These are phyloP conservation scores for Scedosporium minutisporum DNA, from an alignment of 2,329 filamentous ascomycete genomes.

Conservation along the genomic window DNA sequence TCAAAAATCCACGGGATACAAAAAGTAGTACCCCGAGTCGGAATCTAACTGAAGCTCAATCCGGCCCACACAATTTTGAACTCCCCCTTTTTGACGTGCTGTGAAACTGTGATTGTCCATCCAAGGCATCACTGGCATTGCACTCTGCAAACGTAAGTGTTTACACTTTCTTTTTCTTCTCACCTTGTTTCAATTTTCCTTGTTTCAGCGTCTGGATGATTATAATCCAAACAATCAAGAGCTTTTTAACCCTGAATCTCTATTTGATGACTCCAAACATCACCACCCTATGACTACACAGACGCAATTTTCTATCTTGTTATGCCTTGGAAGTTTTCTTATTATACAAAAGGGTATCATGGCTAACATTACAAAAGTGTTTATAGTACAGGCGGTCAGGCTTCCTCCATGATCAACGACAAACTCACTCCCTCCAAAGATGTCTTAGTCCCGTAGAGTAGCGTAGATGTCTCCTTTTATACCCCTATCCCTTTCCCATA, in stretches of 20 bases:
- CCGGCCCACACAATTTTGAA: neutral
- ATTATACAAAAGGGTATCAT: constrained; percentile 22
- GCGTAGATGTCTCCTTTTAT: too few species aligned
- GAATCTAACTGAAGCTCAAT: constrained; percentile 2
- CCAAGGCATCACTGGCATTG: neutral
- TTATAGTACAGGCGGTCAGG: neutral
- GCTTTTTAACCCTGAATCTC: constrained; percentile 60
- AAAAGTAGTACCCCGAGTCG: neutral
- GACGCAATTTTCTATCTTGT: constrained; percentile 7
- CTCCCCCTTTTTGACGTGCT: neutral
- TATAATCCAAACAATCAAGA: constrained; percentile 45
- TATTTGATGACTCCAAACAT: constrained; percentile 45
- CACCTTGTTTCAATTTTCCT: constrained; percentile 11
- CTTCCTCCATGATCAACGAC: neutral
- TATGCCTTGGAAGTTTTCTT: constrained; percentile 11
- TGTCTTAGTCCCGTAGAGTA: too few species aligned
- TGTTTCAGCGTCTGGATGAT: constrained; percentile 33
- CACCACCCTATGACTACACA: constrained; percentile 47
- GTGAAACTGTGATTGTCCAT: neutral
- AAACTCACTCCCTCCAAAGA: neutral
- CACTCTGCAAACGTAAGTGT: constrained; percentile 33
- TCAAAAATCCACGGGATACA: neutral
- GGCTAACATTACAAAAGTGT: constrained; percentile 22
- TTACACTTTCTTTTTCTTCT: constrained; percentile 10
- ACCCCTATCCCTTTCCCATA: too few species aligned